Evolutionary conservation across 192 early-diverging fungal genomes (phyloP).

Genomic region (Entrophospora sp.): DNA sequence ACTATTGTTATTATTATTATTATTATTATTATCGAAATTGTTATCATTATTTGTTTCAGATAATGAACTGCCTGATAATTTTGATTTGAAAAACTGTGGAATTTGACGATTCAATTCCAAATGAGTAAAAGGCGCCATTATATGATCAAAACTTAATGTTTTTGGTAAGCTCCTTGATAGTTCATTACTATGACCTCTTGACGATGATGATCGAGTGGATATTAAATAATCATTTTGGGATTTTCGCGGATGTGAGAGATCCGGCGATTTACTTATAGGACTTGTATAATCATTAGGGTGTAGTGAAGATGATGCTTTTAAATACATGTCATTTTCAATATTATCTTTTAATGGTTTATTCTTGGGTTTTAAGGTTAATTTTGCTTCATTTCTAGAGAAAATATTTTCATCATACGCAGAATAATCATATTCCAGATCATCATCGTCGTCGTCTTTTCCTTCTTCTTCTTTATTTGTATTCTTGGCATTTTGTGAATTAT

Average conservation of each 20-base stretch:
- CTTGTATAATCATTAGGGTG: background rate
- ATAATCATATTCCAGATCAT: slow-evolving; percentile 19
- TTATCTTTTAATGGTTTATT: background rate
- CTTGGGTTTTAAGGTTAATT: background rate
- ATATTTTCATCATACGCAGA: slow-evolving; percentile 36
- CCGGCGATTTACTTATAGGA: background rate
- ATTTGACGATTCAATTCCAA: too few relatives aligned
- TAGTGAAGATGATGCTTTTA: background rate
- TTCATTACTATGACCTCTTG: slow-evolving; percentile 20
- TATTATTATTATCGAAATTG: background rate
- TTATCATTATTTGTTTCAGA: too few relatives aligned
- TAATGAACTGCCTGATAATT: too few relatives aligned
- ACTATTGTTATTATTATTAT: background rate
- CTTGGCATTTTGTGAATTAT: too few relatives aligned
- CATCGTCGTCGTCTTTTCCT: background rate
- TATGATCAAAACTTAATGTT: too few relatives aligned
- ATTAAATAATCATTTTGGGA: slow-evolving; percentile 24
- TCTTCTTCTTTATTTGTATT: background rate
- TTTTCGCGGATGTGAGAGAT: background rate
- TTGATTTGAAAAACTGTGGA: too few relatives aligned
- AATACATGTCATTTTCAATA: too few relatives aligned
- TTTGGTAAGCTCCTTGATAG: slow-evolving; percentile 31
- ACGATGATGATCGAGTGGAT: background rate
- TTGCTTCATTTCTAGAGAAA: too few relatives aligned
- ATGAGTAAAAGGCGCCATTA: too few relatives aligned